A percentile compares a stretch with the other conserved stretches of the same genome.
Evolutionary conservation across 179 eudicot species (phyloP).

Genomic region (Kewa caespitosa): DNA sequence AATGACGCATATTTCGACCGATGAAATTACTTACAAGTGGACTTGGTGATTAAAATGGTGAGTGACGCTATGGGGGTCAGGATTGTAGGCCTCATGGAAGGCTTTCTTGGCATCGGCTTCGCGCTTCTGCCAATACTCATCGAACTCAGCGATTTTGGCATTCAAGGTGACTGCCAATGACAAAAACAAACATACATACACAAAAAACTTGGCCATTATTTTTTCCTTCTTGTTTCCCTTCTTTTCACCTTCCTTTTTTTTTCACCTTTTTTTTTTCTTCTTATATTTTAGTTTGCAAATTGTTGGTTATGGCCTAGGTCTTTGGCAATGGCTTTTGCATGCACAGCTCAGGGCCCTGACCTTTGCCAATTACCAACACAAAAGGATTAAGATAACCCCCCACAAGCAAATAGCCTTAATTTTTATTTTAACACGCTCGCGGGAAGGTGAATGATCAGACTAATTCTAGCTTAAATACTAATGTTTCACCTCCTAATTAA

Average conservation of each 20-base stretch:
- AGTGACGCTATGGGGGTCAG: conserved; percentile 32
- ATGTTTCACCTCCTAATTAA: not conserved
- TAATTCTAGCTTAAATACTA: conserved; percentile 11
- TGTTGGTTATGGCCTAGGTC: conserved; percentile 15
- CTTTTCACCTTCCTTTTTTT: not conserved
- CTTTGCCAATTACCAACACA: conserved; percentile 4
- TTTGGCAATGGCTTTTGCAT: conserved; percentile 6
- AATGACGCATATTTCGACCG: not conserved
- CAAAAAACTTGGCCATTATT: not conserved
- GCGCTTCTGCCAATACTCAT: conserved; percentile 23
- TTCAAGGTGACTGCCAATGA: conserved; percentile 6
- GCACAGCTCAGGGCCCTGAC: conserved; percentile 11
- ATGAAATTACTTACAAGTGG: conserved; percentile 32
- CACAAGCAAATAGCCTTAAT: not conserved
- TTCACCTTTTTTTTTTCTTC: not conserved
- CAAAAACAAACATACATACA: conserved; percentile 6
- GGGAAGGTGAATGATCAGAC: not conserved
- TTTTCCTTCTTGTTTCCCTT: no score
- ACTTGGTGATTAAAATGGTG: conserved; percentile 35
- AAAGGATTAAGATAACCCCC: not conserved
- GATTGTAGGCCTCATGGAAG: conserved; percentile 31
- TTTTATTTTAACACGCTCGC: not conserved
- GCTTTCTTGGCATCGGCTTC: not conserved
- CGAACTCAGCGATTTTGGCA: conserved; percentile 27
- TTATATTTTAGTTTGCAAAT: not conserved